phyloP scores from a whole-genome alignment of 768 basidiomycete species.

The Panaeolus cyanescens region DNA sequence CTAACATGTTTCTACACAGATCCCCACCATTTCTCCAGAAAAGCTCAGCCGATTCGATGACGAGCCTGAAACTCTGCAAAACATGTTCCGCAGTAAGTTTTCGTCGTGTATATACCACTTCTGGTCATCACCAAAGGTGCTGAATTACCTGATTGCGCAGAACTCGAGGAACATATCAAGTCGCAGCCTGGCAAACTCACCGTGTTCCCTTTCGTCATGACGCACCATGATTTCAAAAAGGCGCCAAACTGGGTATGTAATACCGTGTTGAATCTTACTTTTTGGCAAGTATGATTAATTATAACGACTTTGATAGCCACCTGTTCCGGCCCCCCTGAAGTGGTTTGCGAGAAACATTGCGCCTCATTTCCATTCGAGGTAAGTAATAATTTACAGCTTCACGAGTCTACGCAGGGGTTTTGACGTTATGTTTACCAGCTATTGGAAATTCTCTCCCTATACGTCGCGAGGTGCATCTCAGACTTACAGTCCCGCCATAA shows the following conservation, averaged over 20 bases:
- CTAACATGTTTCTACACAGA: not conserved
- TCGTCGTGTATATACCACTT: not conserved
- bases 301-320: conserved; percentile 14
- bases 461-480: conserved; percentile 13
- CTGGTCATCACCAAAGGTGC: not conserved
- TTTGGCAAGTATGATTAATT: too few relatives aligned
- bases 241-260: conserved; percentile 6
- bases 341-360: conserved; percentile 22
- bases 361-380: conserved; percentile 5
- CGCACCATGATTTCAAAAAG: conserved; percentile 5
- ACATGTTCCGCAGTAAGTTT: not conserved
- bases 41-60: not conserved
- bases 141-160: not conserved
- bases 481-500: not conserved
- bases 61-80: not conserved
- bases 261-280: too few relatives aligned
- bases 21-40: conserved; percentile 12
- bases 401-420: not conserved
- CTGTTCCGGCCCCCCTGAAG: conserved; percentile 16
- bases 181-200: conserved; percentile 2
- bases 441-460: conserved; percentile 22
- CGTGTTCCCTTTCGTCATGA: not conserved
- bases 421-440: conserved; percentile 6
- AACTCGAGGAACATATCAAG: conserved; percentile 11
- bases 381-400: not conserved